Evolutionary conservation across 441 rosid species (phyloP), one percentile per base, ranked within the genome.

Genomic region (Monsonia emarginata): DNA sequence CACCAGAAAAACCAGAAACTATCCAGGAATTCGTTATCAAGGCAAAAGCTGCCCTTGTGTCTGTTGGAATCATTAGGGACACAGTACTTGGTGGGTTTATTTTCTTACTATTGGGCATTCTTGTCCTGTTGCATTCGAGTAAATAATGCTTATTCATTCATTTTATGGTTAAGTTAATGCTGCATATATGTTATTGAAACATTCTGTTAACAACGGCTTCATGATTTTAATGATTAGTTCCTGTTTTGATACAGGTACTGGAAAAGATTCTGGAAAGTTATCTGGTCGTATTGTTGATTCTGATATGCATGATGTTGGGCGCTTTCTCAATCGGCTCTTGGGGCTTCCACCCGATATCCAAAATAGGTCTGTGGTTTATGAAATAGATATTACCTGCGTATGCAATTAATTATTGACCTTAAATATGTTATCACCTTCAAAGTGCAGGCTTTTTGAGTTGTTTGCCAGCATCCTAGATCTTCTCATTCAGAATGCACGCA

Each of bases 51-150:
- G 97, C 99, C 48, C 94, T 94, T 42, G 88, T 94, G 66, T 87
- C 99, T 21, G 97, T 94, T 70, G 99, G 99, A 78, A 94, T 94
- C 73, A 94, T 94, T 78, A 86, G 99, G 79, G 99, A 94, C 83
- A 80, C 87, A 62, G 84, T 82, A 71, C 64, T 88, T 61, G 92
- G 98, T 93, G 87, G 57, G 64, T 60, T 60, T 25, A 4, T 0
- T 60, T 60, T 18, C n/a, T 28, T 14, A n/a, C n/a, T 46, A 38
- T 67, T 69, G 56, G 18, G 30, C 22, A 64, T 1, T 63, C 21
- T 38, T 40, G 27, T 62, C 66, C 42, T 27, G 2, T 40, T 64
- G 31, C 42, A 22, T 9, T 28, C 21, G 21, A 40, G 59, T 44
- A 63, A 52, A 38, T 27, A 16, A 64, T 9, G 46, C 5, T n/a